A percentile compares a stretch with the other conserved stretches of the same genome.
Conservation (phyloP, 352 stramenopile species). For the Globisporangium spinosum region DNA sequence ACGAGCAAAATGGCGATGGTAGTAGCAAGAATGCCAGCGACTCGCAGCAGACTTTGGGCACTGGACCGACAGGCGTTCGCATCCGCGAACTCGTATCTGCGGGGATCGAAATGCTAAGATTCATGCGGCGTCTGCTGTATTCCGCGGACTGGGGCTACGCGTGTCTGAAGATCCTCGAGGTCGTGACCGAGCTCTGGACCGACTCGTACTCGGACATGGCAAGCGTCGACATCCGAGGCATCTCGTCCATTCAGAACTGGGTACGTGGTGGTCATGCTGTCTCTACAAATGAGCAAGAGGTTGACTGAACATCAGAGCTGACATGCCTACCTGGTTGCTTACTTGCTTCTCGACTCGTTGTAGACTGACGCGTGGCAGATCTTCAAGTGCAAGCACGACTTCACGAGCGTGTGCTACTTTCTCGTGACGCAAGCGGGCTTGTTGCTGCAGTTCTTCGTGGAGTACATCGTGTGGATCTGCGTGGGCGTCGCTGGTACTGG, state of each 20-base stretch:
- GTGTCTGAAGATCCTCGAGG: slow-evolving; percentile 27
- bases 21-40: not conserved
- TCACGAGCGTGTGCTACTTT: slow-evolving; percentile 36
- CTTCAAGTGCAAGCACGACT: slow-evolving; percentile 41
- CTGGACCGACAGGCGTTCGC: not conserved
- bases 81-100: not conserved
- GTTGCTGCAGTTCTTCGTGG: slow-evolving; percentile 29
- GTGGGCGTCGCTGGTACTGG: slow-evolving; percentile 32
- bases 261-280: slow-evolving; percentile 9
- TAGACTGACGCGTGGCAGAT: slow-evolving; percentile 30
- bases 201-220: slow-evolving; percentile 60
- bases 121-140: not conserved
- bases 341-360: not conserved
- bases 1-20: not conserved
- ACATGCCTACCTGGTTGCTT: not conserved
- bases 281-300: not conserved
- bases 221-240: slow-evolving; percentile 53
- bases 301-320: not conserved
- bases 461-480: slow-evolving; percentile 38
- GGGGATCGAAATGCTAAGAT: not conserved
- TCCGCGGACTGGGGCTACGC: slow-evolving; percentile 26
- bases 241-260: slow-evolving; percentile 37
- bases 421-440: slow-evolving; percentile 33
- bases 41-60: not conserved
- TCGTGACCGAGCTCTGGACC: slow-evolving; percentile 42